Evolutionary conservation across 164 flowering plant species (phyloP), one percentile per base, ranked within the genome.

Genomic region (Nelumbo lutea): DNA sequence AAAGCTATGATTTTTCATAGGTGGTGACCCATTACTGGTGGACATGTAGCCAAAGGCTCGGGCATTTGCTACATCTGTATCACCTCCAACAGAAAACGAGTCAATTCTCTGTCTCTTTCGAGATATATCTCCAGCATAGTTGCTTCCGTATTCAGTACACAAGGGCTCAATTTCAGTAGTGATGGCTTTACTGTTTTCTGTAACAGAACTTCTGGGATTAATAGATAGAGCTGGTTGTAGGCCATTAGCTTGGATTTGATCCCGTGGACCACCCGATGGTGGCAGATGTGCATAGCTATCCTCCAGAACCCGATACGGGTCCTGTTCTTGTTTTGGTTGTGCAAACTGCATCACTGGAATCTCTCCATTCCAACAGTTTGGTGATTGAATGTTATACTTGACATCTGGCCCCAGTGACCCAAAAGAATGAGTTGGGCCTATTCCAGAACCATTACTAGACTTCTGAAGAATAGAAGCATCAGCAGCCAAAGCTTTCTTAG

Each of bases 291-390:
- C 73, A 72, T 79, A 76, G 68, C 70, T 62, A 65, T 75, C 70
- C 14, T 78, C 77, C 15, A 71, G 53, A 9, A 64, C 69, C 61
- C 69, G 64, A 58, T 72, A 72, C 15, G 81, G 76, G 41, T 81
- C 68, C 2, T 59, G 62, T 44, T 86, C 84, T 65, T 77, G 78
- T 70, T 79, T 69, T 5, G 62, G 65, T 57, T 79, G 66, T 57
- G 10, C 68, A 68, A 78, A 75, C 64, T 70, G 86, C 42, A 65
- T 44, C 48, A 69, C 73, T 65, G 88, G 73, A 75, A 62, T 65
- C 62, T 79, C 76, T 72, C 70, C 78, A 57, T 59, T 61, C 93
- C 89, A 82, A 38, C 84, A 55, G 63, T 73, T 74, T 51, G 75
- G 79, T 45, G 68, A 42, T 51, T 81, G 73, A 13, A 70, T 70